These are phyloP conservation scores for Kwoniella bestiolae DNA, from an alignment of 768 basidiomycete species.

Conservation along the genomic window DNA sequence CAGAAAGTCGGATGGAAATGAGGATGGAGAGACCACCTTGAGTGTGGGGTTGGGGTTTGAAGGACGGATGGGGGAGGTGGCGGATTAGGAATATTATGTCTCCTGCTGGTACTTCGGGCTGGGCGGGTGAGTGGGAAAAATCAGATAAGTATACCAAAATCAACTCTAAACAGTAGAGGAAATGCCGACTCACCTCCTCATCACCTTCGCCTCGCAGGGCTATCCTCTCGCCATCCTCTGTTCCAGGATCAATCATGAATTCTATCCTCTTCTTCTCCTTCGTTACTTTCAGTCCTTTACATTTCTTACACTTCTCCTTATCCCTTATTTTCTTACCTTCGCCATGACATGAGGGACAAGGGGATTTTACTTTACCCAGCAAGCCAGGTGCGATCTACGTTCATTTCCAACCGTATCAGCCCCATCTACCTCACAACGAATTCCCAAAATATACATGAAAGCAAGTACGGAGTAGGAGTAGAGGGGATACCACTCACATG, in stretches of 20 bases:
- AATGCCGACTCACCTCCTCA: constrained; percentile 67
- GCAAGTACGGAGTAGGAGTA: not conserved
- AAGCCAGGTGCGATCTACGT: constrained; percentile 52
- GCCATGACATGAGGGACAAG: constrained; percentile 58
- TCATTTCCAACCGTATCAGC: not conserved
- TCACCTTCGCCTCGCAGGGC: constrained; percentile 91
- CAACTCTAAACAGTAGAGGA: not conserved
- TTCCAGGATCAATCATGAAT: constrained; percentile 83
- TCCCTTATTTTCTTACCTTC: constrained; percentile 47
- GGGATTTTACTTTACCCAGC: constrained; percentile 54
- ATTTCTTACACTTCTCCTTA: constrained; percentile 68
- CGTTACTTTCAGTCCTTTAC: constrained; percentile 81
- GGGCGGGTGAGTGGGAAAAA: not conserved
- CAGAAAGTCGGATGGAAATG: constrained; percentile 85
- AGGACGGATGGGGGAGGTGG: constrained; percentile 70
- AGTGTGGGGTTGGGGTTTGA: constrained; percentile 65
- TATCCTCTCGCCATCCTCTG: constrained; percentile 80
- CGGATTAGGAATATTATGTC: constrained; percentile 87
- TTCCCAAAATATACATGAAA: not conserved
- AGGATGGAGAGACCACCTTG: constrained; percentile 70
- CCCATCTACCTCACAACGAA: not conserved
- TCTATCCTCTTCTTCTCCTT: constrained; percentile 89
- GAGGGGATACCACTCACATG: constrained; percentile 45
- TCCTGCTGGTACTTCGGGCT: constrained; percentile 86
- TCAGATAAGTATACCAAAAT: not conserved